Conservation (phyloP, 2,329 filamentous ascomycete species). For the Fusarium foetens region DNA sequence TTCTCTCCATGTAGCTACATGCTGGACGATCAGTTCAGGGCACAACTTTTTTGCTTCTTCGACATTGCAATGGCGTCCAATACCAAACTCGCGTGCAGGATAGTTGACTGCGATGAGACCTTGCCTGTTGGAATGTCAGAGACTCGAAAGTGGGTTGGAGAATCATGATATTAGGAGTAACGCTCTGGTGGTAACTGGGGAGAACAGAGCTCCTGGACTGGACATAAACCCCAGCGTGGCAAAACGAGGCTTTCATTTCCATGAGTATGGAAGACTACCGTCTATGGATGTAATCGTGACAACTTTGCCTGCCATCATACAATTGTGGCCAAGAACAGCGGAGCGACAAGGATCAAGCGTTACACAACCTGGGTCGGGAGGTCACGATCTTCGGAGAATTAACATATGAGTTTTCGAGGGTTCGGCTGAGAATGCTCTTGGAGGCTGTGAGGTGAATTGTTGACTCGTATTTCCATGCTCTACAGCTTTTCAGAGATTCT, state of each 20-base stretch:
- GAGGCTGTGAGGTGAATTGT: background rate
- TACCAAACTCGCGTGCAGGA: constrained; percentile 81
- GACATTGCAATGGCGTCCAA: constrained; percentile 81
- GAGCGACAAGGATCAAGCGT: background rate
- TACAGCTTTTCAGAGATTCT: background rate
- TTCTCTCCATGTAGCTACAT: constrained; percentile 95
- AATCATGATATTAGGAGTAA: background rate
- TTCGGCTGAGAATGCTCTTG: no score
- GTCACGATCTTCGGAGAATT: background rate
- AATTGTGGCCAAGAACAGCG: background rate
- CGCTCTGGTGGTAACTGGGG: background rate
- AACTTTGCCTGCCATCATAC: constrained; percentile 1
- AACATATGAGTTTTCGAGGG: background rate
- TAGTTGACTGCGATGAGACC: constrained; percentile 98
- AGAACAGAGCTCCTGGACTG: background rate
- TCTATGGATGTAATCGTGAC: background rate
- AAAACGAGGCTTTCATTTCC: background rate
- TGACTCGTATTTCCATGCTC: background rate
- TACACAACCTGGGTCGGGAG: background rate
- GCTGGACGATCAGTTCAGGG: constrained; percentile 84
- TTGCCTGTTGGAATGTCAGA: constrained; percentile 65
- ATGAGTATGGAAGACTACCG: background rate
- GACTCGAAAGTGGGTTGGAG: background rate
- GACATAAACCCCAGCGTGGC: background rate
- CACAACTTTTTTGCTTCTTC: constrained; percentile 88